Evolutionary conservation across 2,329 filamentous ascomycete genomes (phyloP).

Genomic region (Diaporthe ilicicola): DNA sequence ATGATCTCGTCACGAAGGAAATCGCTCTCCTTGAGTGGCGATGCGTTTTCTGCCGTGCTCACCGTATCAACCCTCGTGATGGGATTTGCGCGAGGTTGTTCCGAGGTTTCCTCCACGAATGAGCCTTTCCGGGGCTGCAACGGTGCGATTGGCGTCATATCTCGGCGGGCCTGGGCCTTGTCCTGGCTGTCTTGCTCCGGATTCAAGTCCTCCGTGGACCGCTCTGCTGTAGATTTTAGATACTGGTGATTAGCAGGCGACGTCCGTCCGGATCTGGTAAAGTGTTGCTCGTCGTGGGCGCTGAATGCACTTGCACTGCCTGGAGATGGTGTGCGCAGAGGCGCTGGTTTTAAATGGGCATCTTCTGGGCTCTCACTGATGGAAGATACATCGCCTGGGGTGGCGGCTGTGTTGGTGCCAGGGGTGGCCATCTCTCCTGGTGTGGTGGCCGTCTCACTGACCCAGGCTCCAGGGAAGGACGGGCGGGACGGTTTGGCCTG

Average conservation of each 20-base stretch:
- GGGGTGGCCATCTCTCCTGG: slow-evolving; percentile 34
- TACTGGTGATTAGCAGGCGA: slow-evolving; percentile 19
- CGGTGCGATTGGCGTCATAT: slow-evolving; percentile 47
- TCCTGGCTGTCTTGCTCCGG: not conserved
- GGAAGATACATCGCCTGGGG: slow-evolving; percentile 19
- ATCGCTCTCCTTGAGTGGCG: slow-evolving; percentile 74
- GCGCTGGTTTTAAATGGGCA: slow-evolving; percentile 24
- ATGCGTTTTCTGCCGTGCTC: slow-evolving; percentile 58
- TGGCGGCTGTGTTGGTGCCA: slow-evolving; percentile 3
- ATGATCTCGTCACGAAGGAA: slow-evolving; percentile 78
- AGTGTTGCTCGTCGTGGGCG: slow-evolving; percentile 3
- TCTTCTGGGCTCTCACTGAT: slow-evolving; percentile 27
- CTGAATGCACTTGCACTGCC: slow-evolving; percentile 20
- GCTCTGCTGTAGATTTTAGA: slow-evolving; percentile 20
- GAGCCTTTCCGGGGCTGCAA: slow-evolving; percentile 51
- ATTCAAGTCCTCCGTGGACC: not conserved
- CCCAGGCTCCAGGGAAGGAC: slow-evolving; percentile 44
- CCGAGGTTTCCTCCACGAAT: slow-evolving; percentile 39
- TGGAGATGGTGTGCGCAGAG: slow-evolving; percentile 27
- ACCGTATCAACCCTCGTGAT: slow-evolving; percentile 54
- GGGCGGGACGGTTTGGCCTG: slow-evolving; percentile 36
- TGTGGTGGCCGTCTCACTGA: slow-evolving; percentile 41
- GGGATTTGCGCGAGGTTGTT: slow-evolving; percentile 45
- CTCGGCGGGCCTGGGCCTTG: not conserved
- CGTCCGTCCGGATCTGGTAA: not conserved